Evolutionary conservation across 768 basidiomycete species (phyloP).

Genomic region (Tulasnella sp.): DNA sequence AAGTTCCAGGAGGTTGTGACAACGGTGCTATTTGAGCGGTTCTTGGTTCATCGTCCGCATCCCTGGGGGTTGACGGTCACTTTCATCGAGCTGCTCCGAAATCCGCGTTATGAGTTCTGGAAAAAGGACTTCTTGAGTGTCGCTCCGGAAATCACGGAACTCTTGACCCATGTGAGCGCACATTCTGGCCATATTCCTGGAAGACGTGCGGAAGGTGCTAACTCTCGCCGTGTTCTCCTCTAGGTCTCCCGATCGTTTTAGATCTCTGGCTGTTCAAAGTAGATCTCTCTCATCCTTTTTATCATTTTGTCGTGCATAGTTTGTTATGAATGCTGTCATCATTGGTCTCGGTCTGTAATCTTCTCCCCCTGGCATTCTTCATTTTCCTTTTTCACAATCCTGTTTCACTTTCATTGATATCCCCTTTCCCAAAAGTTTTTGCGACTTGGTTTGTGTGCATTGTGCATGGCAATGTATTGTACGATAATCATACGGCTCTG

Average conservation of each 20-base stretch:
- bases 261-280: background rate
- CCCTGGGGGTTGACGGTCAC: constrained; percentile 93
- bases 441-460: background rate
- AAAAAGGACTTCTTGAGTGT: constrained; percentile 76
- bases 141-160: constrained; percentile 57
- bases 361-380: no score
- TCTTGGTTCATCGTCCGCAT: constrained; percentile 89
- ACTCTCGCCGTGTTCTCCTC: no score
- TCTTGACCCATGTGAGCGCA: constrained; percentile 18
- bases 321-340: no score
- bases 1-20: constrained; percentile 74
- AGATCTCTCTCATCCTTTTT: background rate
- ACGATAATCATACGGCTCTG: constrained; percentile 9
- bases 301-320: no score
- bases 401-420: no score
- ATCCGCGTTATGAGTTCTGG: constrained; percentile 86
- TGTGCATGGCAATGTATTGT: constrained; percentile 9
- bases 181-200: background rate
- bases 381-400: no score
- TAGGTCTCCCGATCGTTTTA: background rate
- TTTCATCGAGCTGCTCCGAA: constrained; percentile 87
- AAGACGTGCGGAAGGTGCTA: no score
- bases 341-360: background rate
- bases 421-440: background rate
- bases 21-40: constrained; percentile 83